phyloP scores from a whole-genome alignment of 371 early-diverging fungal genomes.

The Nematocida sp. region DNA sequence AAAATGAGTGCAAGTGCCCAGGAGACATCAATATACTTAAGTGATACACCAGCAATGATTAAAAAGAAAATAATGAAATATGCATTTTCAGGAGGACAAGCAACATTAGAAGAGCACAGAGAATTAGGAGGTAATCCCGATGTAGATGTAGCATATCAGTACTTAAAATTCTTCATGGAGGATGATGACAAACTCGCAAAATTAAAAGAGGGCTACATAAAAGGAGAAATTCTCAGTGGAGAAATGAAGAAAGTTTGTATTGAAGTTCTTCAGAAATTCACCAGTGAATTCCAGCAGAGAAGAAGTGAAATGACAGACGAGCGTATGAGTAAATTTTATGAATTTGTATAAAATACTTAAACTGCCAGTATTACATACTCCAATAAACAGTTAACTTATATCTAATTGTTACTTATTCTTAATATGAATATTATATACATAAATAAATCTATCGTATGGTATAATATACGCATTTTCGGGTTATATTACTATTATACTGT shows the following conservation, averaged over 20 bases:
- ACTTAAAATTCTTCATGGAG: conserved; percentile 88
- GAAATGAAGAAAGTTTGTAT: conserved; percentile 89
- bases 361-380: no score
- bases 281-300: conserved; percentile 78
- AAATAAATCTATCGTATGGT: no score
- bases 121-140: conserved; percentile 87
- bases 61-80: conserved; percentile 95
- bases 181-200: conserved; percentile 83
- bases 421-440: no score
- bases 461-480: no score
- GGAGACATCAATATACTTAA: conserved; percentile 86
- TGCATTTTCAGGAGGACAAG: conserved; percentile 92
- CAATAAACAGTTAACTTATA: no score
- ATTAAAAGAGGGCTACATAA: conserved; percentile 74
- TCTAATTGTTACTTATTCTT: no score
- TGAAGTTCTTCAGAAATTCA: conserved; percentile 78
- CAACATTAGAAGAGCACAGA: conserved; percentile 83
- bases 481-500: no score
- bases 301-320: conserved; percentile 70
- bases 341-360: no score
- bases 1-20: conserved; percentile 95
- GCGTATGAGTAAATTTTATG: conserved; percentile 32
- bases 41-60: conserved; percentile 84
- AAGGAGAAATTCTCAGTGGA: conserved; percentile 82
- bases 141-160: conserved; percentile 92